phyloP scores from a whole-genome alignment of 2,329 filamentous ascomycete species.

The Metarhizium anisopliae region DNA sequence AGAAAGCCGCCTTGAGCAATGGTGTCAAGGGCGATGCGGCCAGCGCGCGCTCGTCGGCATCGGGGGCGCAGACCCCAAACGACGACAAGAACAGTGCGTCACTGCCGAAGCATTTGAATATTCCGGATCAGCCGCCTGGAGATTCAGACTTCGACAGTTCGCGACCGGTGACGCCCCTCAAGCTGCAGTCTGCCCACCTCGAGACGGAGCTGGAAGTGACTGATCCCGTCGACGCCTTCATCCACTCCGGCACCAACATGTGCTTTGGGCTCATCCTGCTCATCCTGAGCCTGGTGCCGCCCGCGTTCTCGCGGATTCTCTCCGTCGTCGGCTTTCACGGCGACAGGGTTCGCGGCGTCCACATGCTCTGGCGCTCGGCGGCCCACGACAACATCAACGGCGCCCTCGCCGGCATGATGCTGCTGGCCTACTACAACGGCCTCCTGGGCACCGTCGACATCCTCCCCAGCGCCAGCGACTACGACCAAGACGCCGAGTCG shows the following conservation, averaged over 20 bases:
- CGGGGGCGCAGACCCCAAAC: slow-evolving; percentile 32
- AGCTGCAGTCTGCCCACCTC: slow-evolving; percentile 31
- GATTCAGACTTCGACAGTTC: slow-evolving; percentile 8
- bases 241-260: slow-evolving; percentile 81
- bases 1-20: slow-evolving; percentile 20
- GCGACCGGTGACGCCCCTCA: slow-evolving; percentile 11
- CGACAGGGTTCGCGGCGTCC: slow-evolving; percentile 72
- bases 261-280: slow-evolving; percentile 83
- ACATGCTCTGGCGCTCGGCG: slow-evolving; percentile 85
- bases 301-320: slow-evolving; percentile 77
- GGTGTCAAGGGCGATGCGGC: slow-evolving; percentile 12
- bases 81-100: slow-evolving; percentile 12
- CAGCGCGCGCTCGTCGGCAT: slow-evolving; percentile 42
- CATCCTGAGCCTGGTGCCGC: slow-evolving; percentile 86
- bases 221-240: slow-evolving; percentile 74
- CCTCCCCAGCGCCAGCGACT: slow-evolving; percentile 51
- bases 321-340: slow-evolving; percentile 87
- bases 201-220: slow-evolving; percentile 54
- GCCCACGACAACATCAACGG: slow-evolving; percentile 83
- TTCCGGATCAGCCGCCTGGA: slow-evolving; percentile 11
- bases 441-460: slow-evolving; percentile 85
- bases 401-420: slow-evolving; percentile 73
- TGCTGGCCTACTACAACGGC: slow-evolving; percentile 83
- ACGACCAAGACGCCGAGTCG: slow-evolving; percentile 44
- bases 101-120: slow-evolving; percentile 11